These are phyloP conservation scores for Entomortierella parvispora DNA, from an alignment of 192 early-diverging fungal genomes.

Conservation along the genomic window DNA sequence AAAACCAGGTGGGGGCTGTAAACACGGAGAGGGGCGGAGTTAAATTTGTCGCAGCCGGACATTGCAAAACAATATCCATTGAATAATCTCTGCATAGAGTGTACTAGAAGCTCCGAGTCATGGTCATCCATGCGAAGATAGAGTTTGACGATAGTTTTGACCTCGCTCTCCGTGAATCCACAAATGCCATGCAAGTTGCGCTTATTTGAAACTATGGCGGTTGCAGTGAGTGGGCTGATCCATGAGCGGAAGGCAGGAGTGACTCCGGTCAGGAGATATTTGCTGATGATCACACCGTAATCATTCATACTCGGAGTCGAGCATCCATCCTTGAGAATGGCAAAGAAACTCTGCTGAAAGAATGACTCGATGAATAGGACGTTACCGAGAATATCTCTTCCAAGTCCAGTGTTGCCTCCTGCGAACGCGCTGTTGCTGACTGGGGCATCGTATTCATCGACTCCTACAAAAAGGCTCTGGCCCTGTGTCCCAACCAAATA, in stretches of 20 bases:
- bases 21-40: slow-evolving; percentile 25
- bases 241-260: slow-evolving; percentile 37
- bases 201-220: slow-evolving; percentile 37
- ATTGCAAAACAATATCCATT: slow-evolving; percentile 52
- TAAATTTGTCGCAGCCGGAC: slow-evolving; percentile 31
- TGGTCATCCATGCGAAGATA: slow-evolving; percentile 43
- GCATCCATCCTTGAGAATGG: slow-evolving; percentile 44
- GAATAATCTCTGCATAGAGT: slow-evolving; percentile 35
- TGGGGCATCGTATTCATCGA: slow-evolving; percentile 51
- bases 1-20: slow-evolving; percentile 51
- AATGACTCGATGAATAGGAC: slow-evolving; percentile 36
- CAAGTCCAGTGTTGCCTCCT: slow-evolving; percentile 22
- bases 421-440: slow-evolving; percentile 44
- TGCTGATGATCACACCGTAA: slow-evolving; percentile 37
- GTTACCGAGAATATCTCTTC: slow-evolving; percentile 13
- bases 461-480: slow-evolving; percentile 48
- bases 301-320: slow-evolving; percentile 17
- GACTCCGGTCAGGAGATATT: slow-evolving; percentile 49
- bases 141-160: slow-evolving; percentile 47
- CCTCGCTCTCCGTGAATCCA: slow-evolving; percentile 49
- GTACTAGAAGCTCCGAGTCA: slow-evolving; percentile 20
- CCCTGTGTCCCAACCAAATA: slow-evolving; percentile 26
- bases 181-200: slow-evolving; percentile 48
- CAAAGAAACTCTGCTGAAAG: slow-evolving; percentile 45
- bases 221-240: slow-evolving; percentile 45